Evolutionary conservation across 768 basidiomycete genomes (phyloP).

Genomic region (Lentinula aciculospora): DNA sequence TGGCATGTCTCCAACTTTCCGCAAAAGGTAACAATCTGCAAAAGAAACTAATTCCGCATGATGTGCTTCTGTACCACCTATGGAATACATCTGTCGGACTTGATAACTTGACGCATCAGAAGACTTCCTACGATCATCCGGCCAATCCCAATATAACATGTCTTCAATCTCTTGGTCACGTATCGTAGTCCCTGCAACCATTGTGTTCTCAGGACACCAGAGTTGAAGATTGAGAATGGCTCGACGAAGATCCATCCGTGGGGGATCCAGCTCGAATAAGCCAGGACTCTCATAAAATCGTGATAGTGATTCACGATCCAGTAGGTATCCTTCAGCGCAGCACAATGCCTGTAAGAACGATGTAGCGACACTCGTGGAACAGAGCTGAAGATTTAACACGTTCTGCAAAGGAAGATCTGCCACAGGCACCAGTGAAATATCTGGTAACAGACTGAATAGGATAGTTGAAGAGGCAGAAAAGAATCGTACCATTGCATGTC

Average conservation of each 20-base stretch:
- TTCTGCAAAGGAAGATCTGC: conserved; percentile 73
- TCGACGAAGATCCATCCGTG: conserved; percentile 52
- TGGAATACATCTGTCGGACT: not conserved
- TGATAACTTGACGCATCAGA: not conserved
- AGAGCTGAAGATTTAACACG: conserved; percentile 60
- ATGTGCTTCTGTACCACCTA: conserved; percentile 11
- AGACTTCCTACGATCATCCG: not conserved
- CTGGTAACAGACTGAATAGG: conserved; percentile 29
- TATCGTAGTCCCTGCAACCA: not conserved
- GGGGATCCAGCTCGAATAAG: not conserved
- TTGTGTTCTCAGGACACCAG: conserved; percentile 22
- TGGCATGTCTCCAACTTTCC: conserved; percentile 23
- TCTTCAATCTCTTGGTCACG: conserved; percentile 2
- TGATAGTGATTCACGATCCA: conserved; percentile 36
- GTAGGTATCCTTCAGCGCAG: conserved; percentile 44
- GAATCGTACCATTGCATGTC: conserved; percentile 85
- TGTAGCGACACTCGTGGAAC: conserved; percentile 44
- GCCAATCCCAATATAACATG: not conserved
- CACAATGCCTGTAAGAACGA: conserved; percentile 69
- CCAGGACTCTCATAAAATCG: conserved; percentile 35
- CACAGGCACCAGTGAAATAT: conserved; percentile 66
- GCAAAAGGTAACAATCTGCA: conserved; percentile 45
- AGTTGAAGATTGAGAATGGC: conserved; percentile 63
- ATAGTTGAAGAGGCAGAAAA: not conserved
- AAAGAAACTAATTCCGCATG: conserved; percentile 47